Evolutionary conservation across 2,329 filamentous ascomycete species (phyloP).

Genomic region (Pseudogymnoascus sp.): DNA sequence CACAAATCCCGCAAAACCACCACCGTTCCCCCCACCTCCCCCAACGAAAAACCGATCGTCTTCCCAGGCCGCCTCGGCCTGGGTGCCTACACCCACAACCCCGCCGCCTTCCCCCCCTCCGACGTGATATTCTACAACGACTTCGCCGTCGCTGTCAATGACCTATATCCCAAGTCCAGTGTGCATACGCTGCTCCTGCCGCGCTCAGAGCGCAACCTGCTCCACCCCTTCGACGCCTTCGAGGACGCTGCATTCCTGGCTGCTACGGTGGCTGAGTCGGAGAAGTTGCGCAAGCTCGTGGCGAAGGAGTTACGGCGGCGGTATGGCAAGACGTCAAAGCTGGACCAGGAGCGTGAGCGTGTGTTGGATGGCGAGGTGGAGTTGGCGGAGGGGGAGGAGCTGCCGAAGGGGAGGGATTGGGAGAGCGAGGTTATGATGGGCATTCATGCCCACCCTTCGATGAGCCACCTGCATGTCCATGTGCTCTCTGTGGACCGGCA

Average conservation of each 20-base stretch:
- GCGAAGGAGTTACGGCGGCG: slow-evolving; percentile 65
- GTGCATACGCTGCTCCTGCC: slow-evolving; percentile 86
- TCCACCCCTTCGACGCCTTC: slow-evolving; percentile 72
- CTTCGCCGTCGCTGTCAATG: slow-evolving; percentile 69
- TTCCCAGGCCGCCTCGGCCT: slow-evolving; percentile 52
- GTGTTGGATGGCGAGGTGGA: slow-evolving; percentile 52
- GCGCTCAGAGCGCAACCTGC: slow-evolving; percentile 51
- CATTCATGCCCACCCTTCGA: slow-evolving; percentile 79
- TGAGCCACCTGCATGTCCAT: slow-evolving; percentile 89
- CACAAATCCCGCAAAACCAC: slow-evolving; percentile 18
- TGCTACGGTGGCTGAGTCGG: slow-evolving; percentile 51
- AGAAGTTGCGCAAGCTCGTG: slow-evolving; percentile 53
- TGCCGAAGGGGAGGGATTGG: slow-evolving; percentile 75
- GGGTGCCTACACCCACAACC: slow-evolving; percentile 55
- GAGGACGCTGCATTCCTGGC: slow-evolving; percentile 60
- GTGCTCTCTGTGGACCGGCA: slow-evolving; percentile 73
- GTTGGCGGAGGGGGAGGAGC: slow-evolving; percentile 35
- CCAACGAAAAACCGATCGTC: slow-evolving; percentile 21
- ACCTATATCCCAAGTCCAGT: slow-evolving; percentile 76
- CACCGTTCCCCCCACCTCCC: neutral
- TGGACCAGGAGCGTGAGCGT: slow-evolving; percentile 54
- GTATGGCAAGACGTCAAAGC: slow-evolving; percentile 53
- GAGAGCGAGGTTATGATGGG: slow-evolving; percentile 63
- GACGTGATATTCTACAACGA: slow-evolving; percentile 57
- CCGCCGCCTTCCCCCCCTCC: slow-evolving; percentile 48